Percentiles rank a stretch among this genome's conserved stretches.
Evolutionary conservation across 2,329 filamentous ascomycete species (phyloP).

Genomic region (Fonsecaea pedrosoi): DNA sequence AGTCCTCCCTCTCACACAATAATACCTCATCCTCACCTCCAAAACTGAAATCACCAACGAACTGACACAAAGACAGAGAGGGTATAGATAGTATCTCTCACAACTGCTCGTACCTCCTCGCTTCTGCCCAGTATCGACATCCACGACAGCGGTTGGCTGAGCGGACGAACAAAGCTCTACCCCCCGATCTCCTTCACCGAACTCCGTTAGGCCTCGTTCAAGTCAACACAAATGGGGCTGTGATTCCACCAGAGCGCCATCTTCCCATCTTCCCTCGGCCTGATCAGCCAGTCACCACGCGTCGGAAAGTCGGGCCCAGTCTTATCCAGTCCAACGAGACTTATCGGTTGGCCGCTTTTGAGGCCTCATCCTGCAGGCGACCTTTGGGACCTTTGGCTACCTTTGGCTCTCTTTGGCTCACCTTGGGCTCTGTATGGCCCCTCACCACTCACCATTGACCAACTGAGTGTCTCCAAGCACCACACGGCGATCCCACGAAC

Average conservation of each 20-base stretch:
- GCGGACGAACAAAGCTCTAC: neutral
- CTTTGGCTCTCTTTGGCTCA: constrained; percentile 13
- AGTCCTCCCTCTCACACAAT: neutral
- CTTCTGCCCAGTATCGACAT: neutral
- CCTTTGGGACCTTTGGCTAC: constrained; percentile 20
- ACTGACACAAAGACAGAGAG: neutral
- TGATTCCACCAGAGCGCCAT: neutral
- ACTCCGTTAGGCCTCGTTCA: constrained; percentile 19
- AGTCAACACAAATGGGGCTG: constrained; percentile 10
- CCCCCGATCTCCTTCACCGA: constrained; percentile 9
- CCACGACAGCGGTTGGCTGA: neutral
- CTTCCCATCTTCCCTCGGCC: neutral
- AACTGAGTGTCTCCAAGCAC: constrained; percentile 1
- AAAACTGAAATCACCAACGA: neutral
- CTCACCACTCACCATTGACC: constrained; percentile 16
- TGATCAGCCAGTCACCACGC: constrained; percentile 16
- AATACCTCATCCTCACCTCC: neutral
- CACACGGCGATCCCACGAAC: constrained; percentile 5
- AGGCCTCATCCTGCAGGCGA: constrained; percentile 23
- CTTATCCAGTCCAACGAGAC: neutral
- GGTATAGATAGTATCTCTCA: neutral
- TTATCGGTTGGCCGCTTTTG: constrained; percentile 2
- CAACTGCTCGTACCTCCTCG: neutral
- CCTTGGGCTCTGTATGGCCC: neutral
- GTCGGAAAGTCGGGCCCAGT: constrained; percentile 11